Evolutionary conservation across 371 early-diverging fungal genomes (phyloP).

Genomic region (Mucor piriformis): DNA sequence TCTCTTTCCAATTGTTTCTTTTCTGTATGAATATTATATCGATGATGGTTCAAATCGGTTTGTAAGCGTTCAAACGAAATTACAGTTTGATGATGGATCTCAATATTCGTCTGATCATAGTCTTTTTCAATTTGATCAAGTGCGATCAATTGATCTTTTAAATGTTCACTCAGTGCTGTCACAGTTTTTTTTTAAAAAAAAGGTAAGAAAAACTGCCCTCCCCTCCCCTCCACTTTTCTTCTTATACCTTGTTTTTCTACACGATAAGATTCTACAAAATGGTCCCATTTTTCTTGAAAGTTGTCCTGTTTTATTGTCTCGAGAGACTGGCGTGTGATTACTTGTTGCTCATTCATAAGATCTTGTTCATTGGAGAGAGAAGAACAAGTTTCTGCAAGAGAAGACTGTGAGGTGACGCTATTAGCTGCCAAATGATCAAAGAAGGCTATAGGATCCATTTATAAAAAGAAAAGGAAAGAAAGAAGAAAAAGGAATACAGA

Average conservation of each 20-base stretch:
- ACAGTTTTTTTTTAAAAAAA: too few relatives aligned
- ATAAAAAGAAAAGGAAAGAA: constrained; percentile 15
- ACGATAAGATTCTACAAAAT: constrained; percentile 25
- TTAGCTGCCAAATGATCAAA: constrained; percentile 27
- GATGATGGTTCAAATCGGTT: constrained; percentile 23
- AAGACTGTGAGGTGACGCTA: constrained; percentile 7
- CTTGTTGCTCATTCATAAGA: too few relatives aligned
- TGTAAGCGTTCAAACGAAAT: constrained; percentile 23
- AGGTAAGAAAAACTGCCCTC: too few relatives aligned
- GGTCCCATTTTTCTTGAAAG: constrained; percentile 19
- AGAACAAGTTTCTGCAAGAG: not conserved
- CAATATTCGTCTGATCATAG: constrained; percentile 27
- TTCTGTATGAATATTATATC: constrained; percentile 19
- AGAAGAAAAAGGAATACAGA: constrained; percentile 4
- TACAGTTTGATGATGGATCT: constrained; percentile 32
- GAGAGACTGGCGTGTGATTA: not conserved
- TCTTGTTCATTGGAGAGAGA: too few relatives aligned
- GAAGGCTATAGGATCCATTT: constrained; percentile 28
- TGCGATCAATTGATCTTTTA: constrained; percentile 27
- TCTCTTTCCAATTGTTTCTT: constrained; percentile 33
- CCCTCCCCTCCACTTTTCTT: too few relatives aligned
- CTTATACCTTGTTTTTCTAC: constrained; percentile 37
- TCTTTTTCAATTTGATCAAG: constrained; percentile 33
- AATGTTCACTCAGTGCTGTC: constrained; percentile 28
- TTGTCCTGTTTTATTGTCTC: not conserved